A percentile compares a stretch with the other conserved stretches of the same genome.
Evolutionary conservation across 176 grass and related monocot species (phyloP).

Genomic region (Echinochloa phyllopogon): DNA sequence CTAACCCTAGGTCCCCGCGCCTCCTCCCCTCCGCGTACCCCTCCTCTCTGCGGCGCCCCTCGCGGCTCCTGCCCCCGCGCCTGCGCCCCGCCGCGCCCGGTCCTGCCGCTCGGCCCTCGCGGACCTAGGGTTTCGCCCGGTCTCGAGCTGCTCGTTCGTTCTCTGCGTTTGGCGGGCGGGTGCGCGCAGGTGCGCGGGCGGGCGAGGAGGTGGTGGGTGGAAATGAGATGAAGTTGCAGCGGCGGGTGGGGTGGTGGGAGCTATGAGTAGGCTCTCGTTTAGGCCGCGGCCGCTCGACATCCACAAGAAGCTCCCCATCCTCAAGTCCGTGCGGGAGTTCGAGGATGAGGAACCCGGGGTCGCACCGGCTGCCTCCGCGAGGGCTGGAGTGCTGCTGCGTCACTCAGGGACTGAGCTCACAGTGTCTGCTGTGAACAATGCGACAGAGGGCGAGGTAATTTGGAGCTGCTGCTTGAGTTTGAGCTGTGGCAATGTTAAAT

Average conservation of each 20-base stretch:
- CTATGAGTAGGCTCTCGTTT: slow-evolving; percentile 95
- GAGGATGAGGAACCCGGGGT: slow-evolving; percentile 78
- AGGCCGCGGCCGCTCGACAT: slow-evolving; percentile 98
- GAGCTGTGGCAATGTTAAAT: slow-evolving; percentile 16
- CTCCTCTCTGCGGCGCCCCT: neutral
- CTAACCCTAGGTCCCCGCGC: slow-evolving; percentile 46
- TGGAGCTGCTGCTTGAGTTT: slow-evolving; percentile 7
- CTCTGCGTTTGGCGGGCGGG: neutral
- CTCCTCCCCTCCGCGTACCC: neutral
- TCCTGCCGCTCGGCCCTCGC: neutral
- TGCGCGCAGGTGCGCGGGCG: neutral
- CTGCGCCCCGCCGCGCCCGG: slow-evolving; percentile 14
- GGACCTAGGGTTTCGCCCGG: slow-evolving; percentile 50
- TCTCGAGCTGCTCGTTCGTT: neutral
- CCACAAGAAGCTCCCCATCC: slow-evolving; percentile 94
- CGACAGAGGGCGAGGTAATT: slow-evolving; percentile 50
- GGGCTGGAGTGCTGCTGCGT: slow-evolving; percentile 49
- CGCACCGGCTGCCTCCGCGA: slow-evolving; percentile 21
- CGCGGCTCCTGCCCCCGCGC: slow-evolving; percentile 20
- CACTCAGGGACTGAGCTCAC: slow-evolving; percentile 54
- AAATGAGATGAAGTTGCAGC: slow-evolving; percentile 58
- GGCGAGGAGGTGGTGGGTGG: slow-evolving; percentile 21
- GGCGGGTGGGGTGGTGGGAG: slow-evolving; percentile 29
- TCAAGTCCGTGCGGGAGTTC: slow-evolving; percentile 88
- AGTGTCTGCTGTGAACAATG: slow-evolving; percentile 24